phyloP scores from a whole-genome alignment of 495 filamentous ascomycete species.

The Penicillium malachiteum region DNA sequence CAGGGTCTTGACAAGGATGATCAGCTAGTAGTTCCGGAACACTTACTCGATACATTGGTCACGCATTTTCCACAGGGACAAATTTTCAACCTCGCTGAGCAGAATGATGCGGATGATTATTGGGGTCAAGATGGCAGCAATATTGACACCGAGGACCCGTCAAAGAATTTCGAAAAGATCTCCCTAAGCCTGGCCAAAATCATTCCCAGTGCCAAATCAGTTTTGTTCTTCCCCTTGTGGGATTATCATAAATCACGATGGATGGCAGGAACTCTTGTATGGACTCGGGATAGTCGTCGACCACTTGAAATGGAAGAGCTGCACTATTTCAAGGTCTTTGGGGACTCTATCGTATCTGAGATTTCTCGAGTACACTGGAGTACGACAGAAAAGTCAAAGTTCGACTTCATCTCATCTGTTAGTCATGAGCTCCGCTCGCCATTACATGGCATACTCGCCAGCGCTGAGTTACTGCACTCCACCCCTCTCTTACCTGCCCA shows the following conservation, averaged over 20 bases:
- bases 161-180: conserved; percentile 4
- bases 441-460: conserved; percentile 66
- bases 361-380: conserved; percentile 52
- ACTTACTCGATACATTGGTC: conserved; percentile 26
- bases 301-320: conserved; percentile 47
- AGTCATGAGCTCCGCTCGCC: conserved; percentile 74
- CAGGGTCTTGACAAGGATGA: not conserved
- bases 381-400: conserved; percentile 57
- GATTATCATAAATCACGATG: conserved; percentile 59
- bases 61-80: conserved; percentile 30
- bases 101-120: conserved; percentile 1
- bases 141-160: not conserved
- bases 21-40: conserved; percentile 13
- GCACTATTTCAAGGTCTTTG: conserved; percentile 56
- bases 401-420: conserved; percentile 69
- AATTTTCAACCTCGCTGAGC: conserved; percentile 19
- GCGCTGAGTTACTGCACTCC: conserved; percentile 62
- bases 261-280: conserved; percentile 60
- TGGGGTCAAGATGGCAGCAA: not conserved
- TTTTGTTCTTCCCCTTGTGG: conserved; percentile 62
- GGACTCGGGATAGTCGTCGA: conserved; percentile 50
- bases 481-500: conserved; percentile 52
- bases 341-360: conserved; percentile 60
- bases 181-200: conserved; percentile 10
- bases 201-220: conserved; percentile 53